phyloP scores from a whole-genome alignment of 164 flowering plant species.

The Taxillus chinensis region DNA sequence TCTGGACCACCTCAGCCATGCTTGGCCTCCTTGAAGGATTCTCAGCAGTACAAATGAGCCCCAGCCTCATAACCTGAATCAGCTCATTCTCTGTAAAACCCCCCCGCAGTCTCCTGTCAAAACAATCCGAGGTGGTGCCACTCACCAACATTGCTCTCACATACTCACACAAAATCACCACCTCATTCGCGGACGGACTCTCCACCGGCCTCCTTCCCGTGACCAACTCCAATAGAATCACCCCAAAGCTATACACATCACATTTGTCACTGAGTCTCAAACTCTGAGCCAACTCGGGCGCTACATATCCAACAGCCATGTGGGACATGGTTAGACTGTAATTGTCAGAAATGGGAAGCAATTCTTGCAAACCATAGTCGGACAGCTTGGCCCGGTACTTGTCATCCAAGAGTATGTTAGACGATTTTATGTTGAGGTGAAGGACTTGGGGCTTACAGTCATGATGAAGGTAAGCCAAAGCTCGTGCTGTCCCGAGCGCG shows the following conservation, averaged over 20 bases:
- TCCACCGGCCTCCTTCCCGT: slow-evolving; percentile 95
- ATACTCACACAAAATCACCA: slow-evolving; percentile 68
- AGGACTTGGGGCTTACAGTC: slow-evolving; percentile 82
- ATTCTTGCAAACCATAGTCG: slow-evolving; percentile 71
- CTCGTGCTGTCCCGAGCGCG: slow-evolving; percentile 87
- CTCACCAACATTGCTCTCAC: slow-evolving; percentile 64
- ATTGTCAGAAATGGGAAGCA: slow-evolving; percentile 66
- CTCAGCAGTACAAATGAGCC: slow-evolving; percentile 78
- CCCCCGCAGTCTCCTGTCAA: slow-evolving; percentile 61
- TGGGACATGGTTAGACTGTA: slow-evolving; percentile 61
- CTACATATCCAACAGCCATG: slow-evolving; percentile 79
- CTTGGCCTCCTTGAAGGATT: slow-evolving; percentile 74
- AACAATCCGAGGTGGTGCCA: slow-evolving; percentile 67
- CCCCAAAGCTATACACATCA: slow-evolving; percentile 92
- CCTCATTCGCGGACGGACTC: slow-evolving; percentile 53
- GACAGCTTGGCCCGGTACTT: slow-evolving; percentile 62
- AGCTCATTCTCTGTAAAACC: slow-evolving; percentile 78
- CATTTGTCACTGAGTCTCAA: slow-evolving; percentile 67
- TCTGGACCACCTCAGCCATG: slow-evolving; percentile 96
- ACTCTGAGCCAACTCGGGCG: slow-evolving; percentile 86
- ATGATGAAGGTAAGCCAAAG: slow-evolving; percentile 88
- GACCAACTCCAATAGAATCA: slow-evolving; percentile 77
- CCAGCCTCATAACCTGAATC: slow-evolving; percentile 88
- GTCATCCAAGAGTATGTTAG: slow-evolving; percentile 80
- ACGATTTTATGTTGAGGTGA: slow-evolving; percentile 83